Percentiles rank a stretch among this genome's conserved stretches.
Evolutionary conservation across 306 rosid species (phyloP).

Genomic region (Casuarina cunninghamiana): DNA sequence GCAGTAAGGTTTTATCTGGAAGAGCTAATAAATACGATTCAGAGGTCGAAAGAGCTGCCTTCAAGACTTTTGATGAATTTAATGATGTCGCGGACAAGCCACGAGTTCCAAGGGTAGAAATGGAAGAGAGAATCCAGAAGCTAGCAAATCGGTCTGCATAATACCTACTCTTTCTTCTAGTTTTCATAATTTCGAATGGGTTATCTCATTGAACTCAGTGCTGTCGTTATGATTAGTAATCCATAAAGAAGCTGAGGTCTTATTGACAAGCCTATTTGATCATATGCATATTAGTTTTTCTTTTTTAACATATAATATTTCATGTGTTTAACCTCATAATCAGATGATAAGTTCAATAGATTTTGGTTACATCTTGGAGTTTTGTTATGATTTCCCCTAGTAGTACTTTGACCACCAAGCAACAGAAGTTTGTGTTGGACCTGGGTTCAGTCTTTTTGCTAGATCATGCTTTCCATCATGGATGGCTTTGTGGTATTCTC

Average conservation of each 20-base stretch:
- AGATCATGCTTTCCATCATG: not conserved
- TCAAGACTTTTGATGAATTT: conserved; percentile 57
- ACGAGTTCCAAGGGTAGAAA: conserved; percentile 65
- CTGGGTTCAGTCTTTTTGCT: not conserved
- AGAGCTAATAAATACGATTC: conserved; percentile 36
- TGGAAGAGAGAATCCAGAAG: conserved; percentile 86
- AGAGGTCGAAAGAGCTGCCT: conserved; percentile 78
- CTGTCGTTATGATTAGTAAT: not conserved
- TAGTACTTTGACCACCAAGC: not conserved
- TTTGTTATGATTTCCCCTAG: not conserved
- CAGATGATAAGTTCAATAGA: not conserved
- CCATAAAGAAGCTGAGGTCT: not conserved
- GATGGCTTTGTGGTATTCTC: not conserved
- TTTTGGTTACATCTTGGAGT: not conserved
- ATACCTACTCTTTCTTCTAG: conserved; percentile 27
- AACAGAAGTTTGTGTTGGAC: not conserved
- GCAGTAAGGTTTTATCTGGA: conserved; percentile 27
- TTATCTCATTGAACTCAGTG: conserved; percentile 10
- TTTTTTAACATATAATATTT: not conserved
- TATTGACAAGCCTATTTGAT: not conserved
- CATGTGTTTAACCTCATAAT: not conserved
- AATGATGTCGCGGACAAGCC: conserved; percentile 41
- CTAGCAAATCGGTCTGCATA: conserved; percentile 66
- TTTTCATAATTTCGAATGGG: conserved; percentile 12
- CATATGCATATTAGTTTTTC: not conserved